Base-by-base conservation (phyloP, 441 rosid genomes). In the Populus hybrid region DNA sequence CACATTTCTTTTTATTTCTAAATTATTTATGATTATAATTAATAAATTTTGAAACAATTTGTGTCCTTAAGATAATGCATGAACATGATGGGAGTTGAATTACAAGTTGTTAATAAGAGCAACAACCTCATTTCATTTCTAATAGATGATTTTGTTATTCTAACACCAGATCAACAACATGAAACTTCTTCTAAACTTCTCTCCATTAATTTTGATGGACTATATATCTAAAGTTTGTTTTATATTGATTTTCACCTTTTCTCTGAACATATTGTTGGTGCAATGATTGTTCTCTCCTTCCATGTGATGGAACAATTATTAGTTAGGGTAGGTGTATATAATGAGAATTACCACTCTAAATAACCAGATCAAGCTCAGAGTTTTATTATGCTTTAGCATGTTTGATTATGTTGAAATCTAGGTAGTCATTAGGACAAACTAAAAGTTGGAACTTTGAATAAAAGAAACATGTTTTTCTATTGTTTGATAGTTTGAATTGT, bases 171-270 rank as follows among this genome's bases (percentile, higher is more conserved):
- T 83, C 89, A 84, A 80, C 89, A 84, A 80, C 86, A 85, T 73
- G 98, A 93, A 81, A 94, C 98, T n/a, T 85, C 95, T 61, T 89
- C 97, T 11, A 87, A 91, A 86, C 70, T 96, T 21, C 86, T 96
- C 80, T 96, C 98, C 40, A 94, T 93, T 79, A 96, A 96, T 82
- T 94, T 96, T 30, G 85, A 87, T 73, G 98, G 98, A 3, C 87
- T 96, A 65, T 75, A 34, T 34, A 34, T 34, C 95, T 8, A 86
- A 93, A 98, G 95, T 93, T 84, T 57, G 21, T 6, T 3, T 10
- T 28, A n/a, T 28, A 26, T 28, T 3, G 0, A 1, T 8, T 4
- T 34, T 26, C 11, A 26, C 3, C 11, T 8, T n/a, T 66, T 66
- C 14, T 66, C 11, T 2, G 4, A 64, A 23, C 11, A n/a, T 20